phyloP scores from a whole-genome alignment of 2,329 filamentous ascomycete genomes.

The Pleurostoma richardsiae region DNA sequence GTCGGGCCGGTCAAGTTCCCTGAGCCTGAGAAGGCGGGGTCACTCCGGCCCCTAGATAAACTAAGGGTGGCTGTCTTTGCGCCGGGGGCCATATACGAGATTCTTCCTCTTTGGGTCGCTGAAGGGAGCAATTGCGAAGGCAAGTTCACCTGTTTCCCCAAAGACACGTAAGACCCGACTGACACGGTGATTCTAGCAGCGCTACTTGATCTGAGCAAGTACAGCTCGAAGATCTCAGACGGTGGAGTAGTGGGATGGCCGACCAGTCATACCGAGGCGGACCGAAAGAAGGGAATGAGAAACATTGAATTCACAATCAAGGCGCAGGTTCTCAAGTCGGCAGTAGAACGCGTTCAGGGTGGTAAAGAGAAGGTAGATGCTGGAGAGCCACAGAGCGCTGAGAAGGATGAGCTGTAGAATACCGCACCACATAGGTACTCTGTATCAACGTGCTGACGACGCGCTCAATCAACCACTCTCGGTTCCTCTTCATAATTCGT shows the following conservation, averaged over 20 bases:
- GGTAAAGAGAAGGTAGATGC: not conserved
- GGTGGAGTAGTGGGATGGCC: conserved; percentile 22
- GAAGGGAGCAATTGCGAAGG: conserved; percentile 35
- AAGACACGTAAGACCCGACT: not conserved
- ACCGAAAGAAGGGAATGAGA: conserved; percentile 13
- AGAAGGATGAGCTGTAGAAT: conserved; percentile 9
- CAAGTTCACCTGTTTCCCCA: conserved; percentile 14
- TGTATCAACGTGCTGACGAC: too few relatives aligned
- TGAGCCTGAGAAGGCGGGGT: conserved; percentile 18
- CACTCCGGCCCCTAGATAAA: conserved; percentile 20
- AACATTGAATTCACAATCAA: conserved; percentile 28
- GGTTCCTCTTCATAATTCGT: too few relatives aligned
- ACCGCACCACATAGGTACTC: too few relatives aligned
- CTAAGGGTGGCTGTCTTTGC: conserved; percentile 42
- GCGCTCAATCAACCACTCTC: too few relatives aligned
- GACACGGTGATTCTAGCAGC: conserved; percentile 11
- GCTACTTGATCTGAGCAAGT: conserved; percentile 18
- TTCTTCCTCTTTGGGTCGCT: conserved; percentile 44
- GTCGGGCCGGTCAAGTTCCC: conserved; percentile 27
- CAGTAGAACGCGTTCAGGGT: conserved; percentile 6
- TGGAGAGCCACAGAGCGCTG: not conserved
- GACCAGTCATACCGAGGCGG: conserved; percentile 20
- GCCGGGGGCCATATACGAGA: conserved; percentile 44
- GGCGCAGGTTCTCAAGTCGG: conserved; percentile 25
- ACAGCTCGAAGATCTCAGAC: conserved; percentile 15